Evolutionary conservation across 208 protist genomes (phyloP), one percentile per base, ranked within the genome.

Genomic region (Strigomonas culicis): DNA sequence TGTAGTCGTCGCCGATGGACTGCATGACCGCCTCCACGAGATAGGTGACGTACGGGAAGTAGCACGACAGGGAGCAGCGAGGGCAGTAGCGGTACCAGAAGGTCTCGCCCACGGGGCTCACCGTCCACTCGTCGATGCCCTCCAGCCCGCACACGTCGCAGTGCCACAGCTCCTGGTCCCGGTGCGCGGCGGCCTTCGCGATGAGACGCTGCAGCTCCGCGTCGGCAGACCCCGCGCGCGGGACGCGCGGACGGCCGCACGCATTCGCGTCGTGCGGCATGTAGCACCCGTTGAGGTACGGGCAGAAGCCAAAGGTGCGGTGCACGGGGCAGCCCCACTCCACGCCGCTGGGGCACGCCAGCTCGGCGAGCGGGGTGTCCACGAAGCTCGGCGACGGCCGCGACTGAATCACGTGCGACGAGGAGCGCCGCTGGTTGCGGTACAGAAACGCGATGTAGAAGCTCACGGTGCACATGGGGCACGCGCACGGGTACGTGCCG

Each of bases 41-140:
- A 69, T 94, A 90, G 32, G 77, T 84, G 41, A 96, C 50, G 66
- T 94, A 65, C 3, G 90, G 90, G 56, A 83, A 84, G 71, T 93
- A 96, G 66, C 87, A 94, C 75, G 82, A 82, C 24, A 92, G 70
- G 24, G 74, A 78, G 66, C 90, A 96, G 30, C 67, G 63, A 0
- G 80, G 74, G 60, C 90, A 96, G 43, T 92, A 70, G 24, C 87
- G 78, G 66, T 92, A 92, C 32, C 70, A 77, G 59, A 79, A 85
- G 51, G 74, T 77, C 59, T 90, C 84, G 19, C 90, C 90, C 1
- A 96, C 79, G 46, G 76, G 66, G 34, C 59, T 43, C 59, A 82
- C 61, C 66, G 56, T 75, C 36, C 62, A 66, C 68, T 92, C 83
- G 32, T 79, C 75, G 22, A 96, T 84, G 7, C 65, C 62, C 31